A percentile compares a stretch with the other conserved stretches of the same genome.
These are phyloP conservation scores for Bruguiera parviflora DNA, from an alignment of 345 rosid species.

Conservation along the genomic window DNA sequence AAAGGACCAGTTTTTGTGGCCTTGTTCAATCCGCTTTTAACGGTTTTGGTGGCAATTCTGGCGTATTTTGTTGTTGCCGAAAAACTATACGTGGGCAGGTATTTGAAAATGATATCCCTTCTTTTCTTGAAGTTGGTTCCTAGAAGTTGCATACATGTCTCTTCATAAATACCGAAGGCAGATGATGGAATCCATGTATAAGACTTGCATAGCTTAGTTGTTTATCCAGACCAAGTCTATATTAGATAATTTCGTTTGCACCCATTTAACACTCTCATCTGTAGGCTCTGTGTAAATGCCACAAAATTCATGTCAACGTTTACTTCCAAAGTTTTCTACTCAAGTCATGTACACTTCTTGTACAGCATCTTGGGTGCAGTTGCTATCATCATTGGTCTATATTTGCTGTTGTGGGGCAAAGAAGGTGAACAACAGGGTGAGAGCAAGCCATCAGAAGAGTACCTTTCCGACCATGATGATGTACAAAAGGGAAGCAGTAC, in stretches of 20 bases:
- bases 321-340: neutral
- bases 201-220: too few relatives aligned
- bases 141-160: neutral
- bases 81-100: slow-evolving; percentile 58
- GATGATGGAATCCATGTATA: too few relatives aligned
- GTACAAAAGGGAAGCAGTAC: neutral
- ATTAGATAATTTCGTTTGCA: too few relatives aligned
- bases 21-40: slow-evolving; percentile 56
- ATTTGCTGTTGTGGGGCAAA: slow-evolving; percentile 68
- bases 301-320: too few relatives aligned
- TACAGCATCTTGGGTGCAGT: slow-evolving; percentile 54
- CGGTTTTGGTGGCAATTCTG: slow-evolving; percentile 42
- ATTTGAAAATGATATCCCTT: slow-evolving; percentile 8
- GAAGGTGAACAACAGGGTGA: slow-evolving; percentile 33
- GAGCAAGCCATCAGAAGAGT: slow-evolving; percentile 21
- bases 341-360: neutral
- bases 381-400: slow-evolving; percentile 49
- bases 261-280: too few relatives aligned
- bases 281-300: neutral
- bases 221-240: too few relatives aligned
- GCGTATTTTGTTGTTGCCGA: slow-evolving; percentile 59
- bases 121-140: neutral
- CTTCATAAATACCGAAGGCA: too few relatives aligned
- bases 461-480: slow-evolving; percentile 8
- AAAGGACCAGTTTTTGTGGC: slow-evolving; percentile 64